These are phyloP conservation scores for Trichomonas vaginalis DNA, from an alignment of 208 protist genomes.

Conservation along the genomic window DNA sequence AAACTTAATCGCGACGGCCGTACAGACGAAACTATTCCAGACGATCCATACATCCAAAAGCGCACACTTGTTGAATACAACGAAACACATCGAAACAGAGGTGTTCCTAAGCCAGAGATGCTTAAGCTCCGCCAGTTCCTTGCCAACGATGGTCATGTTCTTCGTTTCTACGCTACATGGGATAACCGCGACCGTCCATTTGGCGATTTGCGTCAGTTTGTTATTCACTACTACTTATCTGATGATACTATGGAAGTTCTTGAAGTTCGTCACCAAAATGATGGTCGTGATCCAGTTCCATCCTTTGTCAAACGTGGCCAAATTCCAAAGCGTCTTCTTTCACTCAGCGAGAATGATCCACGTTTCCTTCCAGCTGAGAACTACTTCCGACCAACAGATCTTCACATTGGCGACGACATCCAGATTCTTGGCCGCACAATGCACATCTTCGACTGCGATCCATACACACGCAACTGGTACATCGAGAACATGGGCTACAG, in stretches of 20 bases:
- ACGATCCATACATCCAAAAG: constrained; percentile 8
- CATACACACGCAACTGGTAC: constrained; percentile 15
- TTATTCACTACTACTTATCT: constrained; percentile 75
- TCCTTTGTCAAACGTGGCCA: constrained; percentile 61
- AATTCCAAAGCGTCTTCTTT: constrained; percentile 57
- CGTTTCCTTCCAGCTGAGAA: constrained; percentile 14
- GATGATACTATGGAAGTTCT: constrained; percentile 74
- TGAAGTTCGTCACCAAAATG: constrained; percentile 59
- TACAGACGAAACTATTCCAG: not conserved
- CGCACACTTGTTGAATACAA: constrained; percentile 20
- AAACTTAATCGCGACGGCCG: constrained; percentile 40
- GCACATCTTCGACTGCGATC: constrained; percentile 18
- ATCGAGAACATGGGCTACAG: constrained; percentile 15
- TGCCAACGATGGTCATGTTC: constrained; percentile 60
- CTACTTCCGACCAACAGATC: constrained; percentile 26
- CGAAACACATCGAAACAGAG: constrained; percentile 30
- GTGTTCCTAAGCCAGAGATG: constrained; percentile 27
- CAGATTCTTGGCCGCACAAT: constrained; percentile 22
- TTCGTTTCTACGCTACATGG: constrained; percentile 78
- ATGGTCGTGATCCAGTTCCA: constrained; percentile 69
- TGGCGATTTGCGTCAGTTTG: constrained; percentile 60
- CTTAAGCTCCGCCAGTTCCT: constrained; percentile 46
- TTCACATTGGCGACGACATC: constrained; percentile 22
- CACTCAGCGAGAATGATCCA: constrained; percentile 24
- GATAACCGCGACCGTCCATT: constrained; percentile 57